These are phyloP conservation scores for Kodamaea nitidulidarum DNA, from an alignment of 805 yeast genomes.

Conservation along the genomic window DNA sequence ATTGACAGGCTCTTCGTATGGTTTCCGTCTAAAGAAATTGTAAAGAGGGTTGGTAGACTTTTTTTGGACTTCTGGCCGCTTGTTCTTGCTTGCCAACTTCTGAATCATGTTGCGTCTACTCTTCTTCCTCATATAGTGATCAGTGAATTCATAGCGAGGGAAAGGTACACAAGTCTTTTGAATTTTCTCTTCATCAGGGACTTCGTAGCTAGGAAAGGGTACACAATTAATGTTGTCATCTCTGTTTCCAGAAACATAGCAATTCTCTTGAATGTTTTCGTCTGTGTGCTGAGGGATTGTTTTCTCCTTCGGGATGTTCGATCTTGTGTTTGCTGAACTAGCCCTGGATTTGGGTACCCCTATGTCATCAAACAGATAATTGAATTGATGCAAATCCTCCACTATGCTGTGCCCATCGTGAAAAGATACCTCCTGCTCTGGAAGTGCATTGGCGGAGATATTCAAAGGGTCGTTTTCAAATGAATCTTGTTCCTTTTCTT, in stretches of 20 bases:
- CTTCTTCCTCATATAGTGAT: not conserved
- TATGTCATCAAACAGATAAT: not conserved
- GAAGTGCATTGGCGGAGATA: not conserved
- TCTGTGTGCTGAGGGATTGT: too few relatives aligned
- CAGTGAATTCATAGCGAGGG: not conserved
- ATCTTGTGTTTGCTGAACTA: too few relatives aligned
- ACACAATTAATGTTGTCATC: too few relatives aligned
- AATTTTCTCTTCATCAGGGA: too few relatives aligned
- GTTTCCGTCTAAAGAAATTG: not conserved
- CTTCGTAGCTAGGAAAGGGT: too few relatives aligned
- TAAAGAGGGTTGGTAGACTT: not conserved
- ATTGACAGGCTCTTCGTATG: not conserved
- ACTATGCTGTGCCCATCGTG: not conserved
- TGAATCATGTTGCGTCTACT: not conserved
- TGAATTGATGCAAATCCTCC: not conserved
- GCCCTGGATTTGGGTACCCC: not conserved
- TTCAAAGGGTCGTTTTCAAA: not conserved
- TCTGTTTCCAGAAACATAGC: too few relatives aligned
- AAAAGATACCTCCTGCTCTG: conserved; percentile 1
- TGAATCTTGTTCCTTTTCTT: not conserved
- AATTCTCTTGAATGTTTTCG: too few relatives aligned
- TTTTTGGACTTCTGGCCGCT: not conserved
- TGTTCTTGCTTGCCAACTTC: not conserved
- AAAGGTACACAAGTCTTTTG: too few relatives aligned
- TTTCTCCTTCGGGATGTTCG: too few relatives aligned